These are phyloP conservation scores for Tulasnella sp. DNA, from an alignment of 768 basidiomycete genomes.

Conservation along the genomic window DNA sequence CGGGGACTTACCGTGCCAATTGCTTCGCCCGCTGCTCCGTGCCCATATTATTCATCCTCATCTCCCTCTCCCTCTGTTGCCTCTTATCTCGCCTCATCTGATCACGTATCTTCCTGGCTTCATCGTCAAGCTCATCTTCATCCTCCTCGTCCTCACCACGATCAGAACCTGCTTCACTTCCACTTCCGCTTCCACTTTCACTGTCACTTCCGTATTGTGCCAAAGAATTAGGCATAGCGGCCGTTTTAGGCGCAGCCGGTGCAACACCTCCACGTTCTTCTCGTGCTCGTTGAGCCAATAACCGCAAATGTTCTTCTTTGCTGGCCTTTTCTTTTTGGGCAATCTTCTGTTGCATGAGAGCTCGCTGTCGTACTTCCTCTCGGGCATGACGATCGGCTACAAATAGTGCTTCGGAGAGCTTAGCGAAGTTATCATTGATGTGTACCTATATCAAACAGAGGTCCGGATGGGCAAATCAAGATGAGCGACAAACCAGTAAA, in stretches of 20 bases:
- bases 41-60: slow-evolving; percentile 99
- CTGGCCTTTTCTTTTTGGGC: slow-evolving; percentile 95
- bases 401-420: slow-evolving; percentile 92
- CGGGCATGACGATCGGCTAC: slow-evolving; percentile 95
- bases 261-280: slow-evolving; percentile 79
- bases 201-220: slow-evolving; percentile 82
- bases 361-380: slow-evolving; percentile 91
- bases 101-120: slow-evolving; percentile 75
- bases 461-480: background rate
- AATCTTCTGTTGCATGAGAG: slow-evolving; percentile 97
- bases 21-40: slow-evolving; percentile 91
- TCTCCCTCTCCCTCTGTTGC: slow-evolving; percentile 86
- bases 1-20: slow-evolving; percentile 50
- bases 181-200: slow-evolving; percentile 32
- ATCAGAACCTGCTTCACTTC: slow-evolving; percentile 41
- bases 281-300: slow-evolving; percentile 88
- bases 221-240: slow-evolving; percentile 60
- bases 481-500: background rate
- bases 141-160: slow-evolving; percentile 33
- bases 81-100: slow-evolving; percentile 84
- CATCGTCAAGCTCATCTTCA: slow-evolving; percentile 59
- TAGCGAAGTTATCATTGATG: slow-evolving; percentile 98
- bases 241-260: slow-evolving; percentile 32
- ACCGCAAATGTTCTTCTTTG: slow-evolving; percentile 90
- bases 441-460: no score